Conservation (phyloP, 1,139 yeast genomes). For the Kodamaea alishanica region DNA sequence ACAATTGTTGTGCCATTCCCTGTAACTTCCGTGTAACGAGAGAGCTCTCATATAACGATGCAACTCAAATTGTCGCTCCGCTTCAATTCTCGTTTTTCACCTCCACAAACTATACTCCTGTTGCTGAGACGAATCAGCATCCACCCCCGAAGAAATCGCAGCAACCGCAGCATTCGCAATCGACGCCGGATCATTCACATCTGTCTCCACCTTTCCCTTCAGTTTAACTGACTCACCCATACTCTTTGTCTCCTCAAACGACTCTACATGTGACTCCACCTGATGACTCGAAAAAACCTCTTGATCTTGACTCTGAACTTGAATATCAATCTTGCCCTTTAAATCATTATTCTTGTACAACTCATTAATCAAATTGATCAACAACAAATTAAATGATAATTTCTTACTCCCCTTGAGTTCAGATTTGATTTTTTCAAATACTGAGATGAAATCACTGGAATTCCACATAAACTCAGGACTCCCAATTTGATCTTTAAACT, state of each 20-base stretch:
- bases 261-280: neutral
- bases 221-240: neutral
- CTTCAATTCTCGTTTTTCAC: conserved; percentile 8
- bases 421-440: conserved; percentile 33
- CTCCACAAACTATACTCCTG: conserved; percentile 39
- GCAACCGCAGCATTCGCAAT: conserved; percentile 40
- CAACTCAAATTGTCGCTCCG: neutral
- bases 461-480: conserved; percentile 21
- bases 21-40: no score
- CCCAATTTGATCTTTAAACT: conserved; percentile 9
- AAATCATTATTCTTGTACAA: conserved; percentile 11
- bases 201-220: conserved; percentile 1
- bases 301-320: neutral
- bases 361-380: conserved; percentile 23
- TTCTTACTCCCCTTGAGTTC: conserved; percentile 29
- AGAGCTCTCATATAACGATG: no score
- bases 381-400: conserved; percentile 21
- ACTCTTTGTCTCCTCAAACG: neutral
- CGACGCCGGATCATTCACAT: conserved; percentile 24
- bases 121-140: conserved; percentile 27
- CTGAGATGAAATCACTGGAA: conserved; percentile 32
- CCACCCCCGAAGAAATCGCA: conserved; percentile 30
- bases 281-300: conserved; percentile 2
- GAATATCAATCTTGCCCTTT: conserved; percentile 1
- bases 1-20: no score